Percentiles rank a stretch among this genome's conserved stretches.
Evolutionary conservation across 768 basidiomycete species (phyloP).

Genomic region (Tricholoma matsutake): DNA sequence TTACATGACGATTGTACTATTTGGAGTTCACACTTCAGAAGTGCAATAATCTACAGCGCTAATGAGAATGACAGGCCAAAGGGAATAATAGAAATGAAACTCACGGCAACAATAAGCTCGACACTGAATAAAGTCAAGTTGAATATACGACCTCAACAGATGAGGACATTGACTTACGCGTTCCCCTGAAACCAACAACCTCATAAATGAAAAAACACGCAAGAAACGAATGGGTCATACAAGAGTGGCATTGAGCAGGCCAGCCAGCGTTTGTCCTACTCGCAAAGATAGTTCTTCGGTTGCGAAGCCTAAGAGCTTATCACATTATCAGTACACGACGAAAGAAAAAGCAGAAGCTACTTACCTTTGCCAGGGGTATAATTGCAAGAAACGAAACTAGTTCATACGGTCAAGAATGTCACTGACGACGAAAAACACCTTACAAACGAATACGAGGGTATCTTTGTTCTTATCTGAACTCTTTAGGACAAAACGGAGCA

Average conservation of each 20-base stretch:
- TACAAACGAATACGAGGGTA: slow-evolving; percentile 73
- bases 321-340: neutral
- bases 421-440: slow-evolving; percentile 23
- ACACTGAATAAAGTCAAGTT: slow-evolving; percentile 35
- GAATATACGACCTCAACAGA: neutral
- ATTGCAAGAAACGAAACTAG: slow-evolving; percentile 79
- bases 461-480: slow-evolving; percentile 34
- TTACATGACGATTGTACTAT: slow-evolving; percentile 81
- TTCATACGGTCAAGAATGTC: neutral
- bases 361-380: slow-evolving; percentile 78
- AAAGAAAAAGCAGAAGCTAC: neutral
- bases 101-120: slow-evolving; percentile 75
- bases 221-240: slow-evolving; percentile 35
- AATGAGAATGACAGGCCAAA: neutral
- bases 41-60: slow-evolving; percentile 42
- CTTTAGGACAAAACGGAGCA: slow-evolving; percentile 57
- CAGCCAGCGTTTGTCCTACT: slow-evolving; percentile 80
- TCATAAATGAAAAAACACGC: slow-evolving; percentile 31
- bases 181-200: slow-evolving; percentile 42
- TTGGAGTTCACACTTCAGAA: slow-evolving; percentile 53
- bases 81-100: slow-evolving; percentile 21
- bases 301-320: slow-evolving; percentile 73
- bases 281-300: slow-evolving; percentile 83
- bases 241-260: slow-evolving; percentile 81
- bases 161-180: slow-evolving; percentile 32